These are phyloP conservation scores for Dioscorea cayenensis DNA, from an alignment of 116 monocot species.

Conservation along the genomic window DNA sequence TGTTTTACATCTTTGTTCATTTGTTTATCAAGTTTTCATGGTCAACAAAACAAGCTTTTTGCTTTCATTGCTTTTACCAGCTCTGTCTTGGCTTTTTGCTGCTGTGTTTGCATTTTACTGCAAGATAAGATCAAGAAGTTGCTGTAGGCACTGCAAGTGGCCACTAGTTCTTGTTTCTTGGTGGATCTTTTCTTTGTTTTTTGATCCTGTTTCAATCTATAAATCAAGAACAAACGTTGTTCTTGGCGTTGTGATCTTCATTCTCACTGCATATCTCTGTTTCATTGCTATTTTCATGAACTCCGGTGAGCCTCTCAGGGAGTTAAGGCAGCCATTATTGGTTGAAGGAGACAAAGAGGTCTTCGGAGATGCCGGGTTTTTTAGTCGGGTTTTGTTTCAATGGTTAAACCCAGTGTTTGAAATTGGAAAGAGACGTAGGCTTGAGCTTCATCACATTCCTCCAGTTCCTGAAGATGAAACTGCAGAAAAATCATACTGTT, in stretches of 20 bases:
- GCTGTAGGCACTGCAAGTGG: slow-evolving; percentile 12
- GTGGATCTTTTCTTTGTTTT: slow-evolving; percentile 28
- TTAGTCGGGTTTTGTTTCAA: slow-evolving; percentile 56
- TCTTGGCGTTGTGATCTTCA: slow-evolving; percentile 6
- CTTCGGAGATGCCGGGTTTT: slow-evolving; percentile 38
- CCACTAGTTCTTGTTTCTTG: slow-evolving; percentile 31
- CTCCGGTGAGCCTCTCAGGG: slow-evolving; percentile 1
- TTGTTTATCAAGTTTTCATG: slow-evolving; percentile 7
- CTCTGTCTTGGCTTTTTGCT: slow-evolving; percentile 22
- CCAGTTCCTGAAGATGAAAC: slow-evolving; percentile 43
- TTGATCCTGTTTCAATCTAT: slow-evolving; percentile 10
- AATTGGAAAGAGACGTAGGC: slow-evolving; percentile 33
- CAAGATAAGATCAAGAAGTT: background rate
- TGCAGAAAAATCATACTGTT: slow-evolving; percentile 30
- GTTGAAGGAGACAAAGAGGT: slow-evolving; percentile 2
- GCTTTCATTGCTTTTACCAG: background rate
- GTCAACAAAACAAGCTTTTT: background rate
- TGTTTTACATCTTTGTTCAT: slow-evolving; percentile 14
- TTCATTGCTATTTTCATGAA: slow-evolving; percentile 14
- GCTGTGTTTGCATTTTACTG: slow-evolving; percentile 14
- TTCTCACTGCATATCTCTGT: slow-evolving; percentile 5
- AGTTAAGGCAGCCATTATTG: slow-evolving; percentile 32
- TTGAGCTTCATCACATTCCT: slow-evolving; percentile 62
- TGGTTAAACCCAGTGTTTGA: slow-evolving; percentile 80
- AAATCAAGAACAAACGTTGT: slow-evolving; percentile 6